A percentile compares a stretch with the other conserved stretches of the same genome.
Conservation (phyloP, 495 filamentous ascomycete species). For the Podospora bellae-mahoneyi region DNA sequence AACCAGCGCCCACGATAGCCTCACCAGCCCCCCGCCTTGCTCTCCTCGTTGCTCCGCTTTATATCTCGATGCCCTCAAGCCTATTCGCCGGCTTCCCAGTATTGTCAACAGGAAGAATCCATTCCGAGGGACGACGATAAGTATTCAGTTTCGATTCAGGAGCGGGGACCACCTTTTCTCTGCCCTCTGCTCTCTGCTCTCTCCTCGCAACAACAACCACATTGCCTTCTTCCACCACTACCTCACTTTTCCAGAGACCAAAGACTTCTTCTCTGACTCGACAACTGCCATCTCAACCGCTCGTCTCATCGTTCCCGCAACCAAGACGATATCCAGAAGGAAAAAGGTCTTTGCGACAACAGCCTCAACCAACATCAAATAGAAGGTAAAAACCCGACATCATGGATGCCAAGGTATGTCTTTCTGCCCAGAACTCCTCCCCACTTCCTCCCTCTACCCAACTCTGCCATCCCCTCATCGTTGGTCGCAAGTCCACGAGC, state of each 20-base stretch:
- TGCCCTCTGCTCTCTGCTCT: not conserved
- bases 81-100: not conserved
- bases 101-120: not conserved
- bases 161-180: not conserved
- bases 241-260: not conserved
- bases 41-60: not conserved
- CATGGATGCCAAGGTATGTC: conserved; percentile 42
- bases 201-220: not conserved
- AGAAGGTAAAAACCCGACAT: conserved; percentile 7
- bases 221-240: not conserved
- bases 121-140: not conserved
- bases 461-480: not conserved
- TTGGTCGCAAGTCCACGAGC: conserved; percentile 10
- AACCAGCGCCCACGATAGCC: not conserved
- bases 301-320: not conserved
- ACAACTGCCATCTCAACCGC: not conserved
- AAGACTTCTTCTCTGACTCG: not conserved
- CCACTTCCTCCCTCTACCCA: not conserved
- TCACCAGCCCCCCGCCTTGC: not conserved
- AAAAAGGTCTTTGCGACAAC: conserved; percentile 16
- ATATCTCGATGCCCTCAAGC: not conserved
- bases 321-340: not conserved
- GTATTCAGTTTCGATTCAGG: not conserved
- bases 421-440: conserved; percentile 13
- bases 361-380: conserved; percentile 21